Evolutionary conservation across 768 basidiomycete genomes (phyloP).

Genomic region (Mycena capillaripes): DNA sequence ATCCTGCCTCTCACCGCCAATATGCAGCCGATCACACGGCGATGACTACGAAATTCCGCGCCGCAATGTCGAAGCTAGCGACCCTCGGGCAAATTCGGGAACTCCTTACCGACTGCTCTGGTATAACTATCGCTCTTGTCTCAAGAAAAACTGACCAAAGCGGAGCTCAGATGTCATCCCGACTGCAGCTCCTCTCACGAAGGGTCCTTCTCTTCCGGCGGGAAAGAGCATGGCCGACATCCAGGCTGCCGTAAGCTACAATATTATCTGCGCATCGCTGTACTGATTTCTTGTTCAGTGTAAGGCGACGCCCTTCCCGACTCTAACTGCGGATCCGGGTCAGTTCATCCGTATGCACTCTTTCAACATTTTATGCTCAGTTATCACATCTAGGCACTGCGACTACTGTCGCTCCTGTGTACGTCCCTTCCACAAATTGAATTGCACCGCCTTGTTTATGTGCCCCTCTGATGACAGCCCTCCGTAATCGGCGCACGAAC

Average conservation of each 20-base stretch:
- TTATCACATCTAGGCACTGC: too few relatives aligned
- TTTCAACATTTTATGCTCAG: too few relatives aligned
- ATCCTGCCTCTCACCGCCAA: too few relatives aligned
- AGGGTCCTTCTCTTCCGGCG: background rate
- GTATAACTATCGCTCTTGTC: background rate
- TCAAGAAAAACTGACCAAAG: background rate
- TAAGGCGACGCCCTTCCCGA: background rate
- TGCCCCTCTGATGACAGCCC: too few relatives aligned
- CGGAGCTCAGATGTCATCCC: slow-evolving; percentile 4
- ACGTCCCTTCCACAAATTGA: too few relatives aligned
- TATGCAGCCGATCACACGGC: too few relatives aligned
- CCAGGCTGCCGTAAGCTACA: background rate
- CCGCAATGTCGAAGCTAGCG: slow-evolving; percentile 13
- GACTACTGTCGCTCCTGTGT: too few relatives aligned
- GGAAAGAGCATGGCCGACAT: slow-evolving; percentile 3
- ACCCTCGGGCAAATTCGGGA: slow-evolving; percentile 2
- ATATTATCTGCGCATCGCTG: too few relatives aligned
- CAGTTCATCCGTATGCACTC: too few relatives aligned
- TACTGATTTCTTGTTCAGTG: background rate
- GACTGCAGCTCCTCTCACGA: background rate
- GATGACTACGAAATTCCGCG: too few relatives aligned
- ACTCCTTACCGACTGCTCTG: slow-evolving; percentile 6
- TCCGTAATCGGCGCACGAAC: too few relatives aligned
- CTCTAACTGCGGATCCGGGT: slow-evolving; percentile 8
- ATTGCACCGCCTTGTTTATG: too few relatives aligned